These are phyloP conservation scores for Sphagnum contortum DNA, from an alignment of 225 moss, liverwort and hornwort species.

Conservation along the genomic window DNA sequence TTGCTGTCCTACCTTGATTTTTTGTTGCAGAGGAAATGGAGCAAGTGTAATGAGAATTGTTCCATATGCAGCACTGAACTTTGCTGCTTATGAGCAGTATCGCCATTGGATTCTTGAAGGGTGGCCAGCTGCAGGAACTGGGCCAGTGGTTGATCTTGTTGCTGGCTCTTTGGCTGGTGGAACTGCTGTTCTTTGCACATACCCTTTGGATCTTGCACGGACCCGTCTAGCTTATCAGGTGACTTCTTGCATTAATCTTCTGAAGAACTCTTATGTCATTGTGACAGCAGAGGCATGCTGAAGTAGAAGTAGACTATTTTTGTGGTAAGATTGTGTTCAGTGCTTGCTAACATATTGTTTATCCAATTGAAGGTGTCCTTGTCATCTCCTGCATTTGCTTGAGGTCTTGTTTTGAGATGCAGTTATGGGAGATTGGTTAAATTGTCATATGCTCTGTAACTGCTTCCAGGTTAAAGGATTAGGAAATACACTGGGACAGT, in stretches of 20 bases:
- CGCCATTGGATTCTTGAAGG: constrained; percentile 81
- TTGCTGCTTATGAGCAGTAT: constrained; percentile 93
- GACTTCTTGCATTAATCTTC: constrained; percentile 5
- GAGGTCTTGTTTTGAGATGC: neutral
- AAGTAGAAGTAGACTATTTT: neutral
- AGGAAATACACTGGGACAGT: constrained; percentile 11
- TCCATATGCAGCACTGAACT: constrained; percentile 89
- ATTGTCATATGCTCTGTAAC: no score
- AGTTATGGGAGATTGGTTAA: neutral
- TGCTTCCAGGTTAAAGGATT: constrained; percentile 23
- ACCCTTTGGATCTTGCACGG: constrained; percentile 51
- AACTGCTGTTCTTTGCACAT: constrained; percentile 66
- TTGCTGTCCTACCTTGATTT: no score
- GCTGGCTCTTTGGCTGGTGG: constrained; percentile 88
- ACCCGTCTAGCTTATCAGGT: constrained; percentile 48
- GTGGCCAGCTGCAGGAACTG: constrained; percentile 57
- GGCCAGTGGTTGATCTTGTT: constrained; percentile 69
- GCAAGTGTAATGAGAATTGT: constrained; percentile 87
- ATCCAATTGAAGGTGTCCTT: neutral
- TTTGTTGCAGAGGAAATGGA: constrained; percentile 71
- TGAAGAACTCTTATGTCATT: neutral
- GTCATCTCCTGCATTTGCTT: neutral
- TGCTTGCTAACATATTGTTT: neutral
- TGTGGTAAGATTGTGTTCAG: neutral
- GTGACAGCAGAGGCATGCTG: no score